A percentile compares a stretch with the other conserved stretches of the same genome.
Evolutionary conservation across 257 asterid species (phyloP).

Genomic region (Solanum gandarillasii): DNA sequence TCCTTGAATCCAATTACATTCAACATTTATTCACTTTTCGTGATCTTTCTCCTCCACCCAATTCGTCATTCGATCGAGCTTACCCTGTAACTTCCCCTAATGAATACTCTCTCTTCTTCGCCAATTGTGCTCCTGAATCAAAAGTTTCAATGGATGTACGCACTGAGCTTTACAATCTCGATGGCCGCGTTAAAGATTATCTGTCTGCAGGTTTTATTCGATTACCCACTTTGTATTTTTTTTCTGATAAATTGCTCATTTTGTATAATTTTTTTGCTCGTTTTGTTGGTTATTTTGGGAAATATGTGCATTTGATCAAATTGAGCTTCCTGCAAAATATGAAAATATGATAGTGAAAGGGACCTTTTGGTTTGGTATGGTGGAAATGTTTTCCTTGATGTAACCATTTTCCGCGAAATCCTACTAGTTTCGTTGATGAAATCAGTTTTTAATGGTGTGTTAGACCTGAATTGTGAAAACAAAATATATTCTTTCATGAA

Average conservation of each 20-base stretch:
- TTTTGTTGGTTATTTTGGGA: not conserved
- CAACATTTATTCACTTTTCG: conserved; percentile 55
- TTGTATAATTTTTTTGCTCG: not conserved
- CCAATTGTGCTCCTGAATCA: conserved; percentile 85
- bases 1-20: conserved; percentile 66
- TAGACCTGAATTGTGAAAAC: not conserved
- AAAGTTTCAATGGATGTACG: conserved; percentile 76
- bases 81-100: conserved; percentile 71
- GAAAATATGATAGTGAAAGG: not conserved
- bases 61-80: conserved; percentile 42
- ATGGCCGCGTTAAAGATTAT: conserved; percentile 62
- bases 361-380: not conserved
- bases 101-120: conserved; percentile 82
- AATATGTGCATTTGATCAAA: not conserved
- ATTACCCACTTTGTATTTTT: conserved; percentile 53
- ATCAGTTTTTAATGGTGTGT: not conserved
- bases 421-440: not conserved
- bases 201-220: conserved; percentile 74
- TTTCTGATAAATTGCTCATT: not conserved
- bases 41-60: conserved; percentile 84
- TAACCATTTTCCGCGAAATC: too few species aligned
- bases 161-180: conserved; percentile 80
- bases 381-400: not conserved
- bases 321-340: not conserved
- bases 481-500: not conserved